A percentile compares a stretch with the other conserved stretches of the same genome.
These are phyloP conservation scores for Hanseniaspora hatyaiensis DNA, from an alignment of 805 yeast species.

Conservation along the genomic window DNA sequence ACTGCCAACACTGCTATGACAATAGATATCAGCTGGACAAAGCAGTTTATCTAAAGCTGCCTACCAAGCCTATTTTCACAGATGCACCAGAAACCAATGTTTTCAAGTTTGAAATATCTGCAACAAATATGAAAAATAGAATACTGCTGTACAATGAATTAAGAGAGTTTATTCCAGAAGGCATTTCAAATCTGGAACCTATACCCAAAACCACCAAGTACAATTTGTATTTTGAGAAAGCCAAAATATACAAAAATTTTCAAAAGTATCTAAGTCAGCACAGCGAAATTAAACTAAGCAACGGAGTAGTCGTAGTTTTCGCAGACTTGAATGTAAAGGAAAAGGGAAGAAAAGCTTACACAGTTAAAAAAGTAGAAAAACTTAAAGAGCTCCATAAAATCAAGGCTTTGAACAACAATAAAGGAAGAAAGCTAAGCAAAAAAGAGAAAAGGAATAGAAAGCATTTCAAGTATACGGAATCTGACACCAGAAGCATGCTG, in stretches of 20 bases:
- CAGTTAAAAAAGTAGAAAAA: neutral
- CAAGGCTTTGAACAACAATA: neutral
- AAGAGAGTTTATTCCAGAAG: slow-evolving; percentile 13
- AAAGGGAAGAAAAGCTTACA: neutral
- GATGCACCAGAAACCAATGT: neutral
- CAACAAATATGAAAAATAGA: slow-evolving; percentile 4
- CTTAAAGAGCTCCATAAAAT: too few relatives aligned
- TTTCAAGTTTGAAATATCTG: neutral
- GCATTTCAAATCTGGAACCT: slow-evolving; percentile 6
- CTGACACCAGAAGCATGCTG: slow-evolving; percentile 6
- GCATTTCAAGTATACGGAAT: slow-evolving; percentile 7
- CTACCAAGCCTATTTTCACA: neutral
- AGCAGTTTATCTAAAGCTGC: slow-evolving; percentile 1
- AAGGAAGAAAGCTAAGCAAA: slow-evolving; percentile 1
- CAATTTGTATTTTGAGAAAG: neutral
- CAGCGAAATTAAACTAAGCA: neutral
- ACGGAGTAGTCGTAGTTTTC: neutral
- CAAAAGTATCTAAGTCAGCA: neutral
- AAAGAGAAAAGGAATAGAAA: slow-evolving; percentile 1
- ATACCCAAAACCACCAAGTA: slow-evolving; percentile 4
- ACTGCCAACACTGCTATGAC: slow-evolving; percentile 2
- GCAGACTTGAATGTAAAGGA: neutral
- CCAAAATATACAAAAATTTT: neutral
- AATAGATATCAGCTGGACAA: slow-evolving; percentile 2
- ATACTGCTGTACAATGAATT: slow-evolving; percentile 6